Conservation (phyloP, 108 stramenopile genomes). For the Pseudonitzschia delicatissima region DNA sequence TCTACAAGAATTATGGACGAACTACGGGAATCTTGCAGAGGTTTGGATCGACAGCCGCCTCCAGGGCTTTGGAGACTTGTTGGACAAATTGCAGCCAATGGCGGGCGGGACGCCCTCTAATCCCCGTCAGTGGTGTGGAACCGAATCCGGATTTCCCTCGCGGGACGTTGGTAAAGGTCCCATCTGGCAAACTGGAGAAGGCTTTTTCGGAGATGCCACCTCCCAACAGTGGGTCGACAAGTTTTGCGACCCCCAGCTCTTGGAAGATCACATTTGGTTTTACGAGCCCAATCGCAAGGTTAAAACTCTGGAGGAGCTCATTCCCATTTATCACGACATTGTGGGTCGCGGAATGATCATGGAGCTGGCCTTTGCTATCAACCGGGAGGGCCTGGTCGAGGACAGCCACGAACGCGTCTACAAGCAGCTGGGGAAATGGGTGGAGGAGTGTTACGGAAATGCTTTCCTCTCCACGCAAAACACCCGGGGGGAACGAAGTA, state of each 20-base stretch:
- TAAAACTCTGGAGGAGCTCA: background rate
- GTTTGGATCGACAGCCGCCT: background rate
- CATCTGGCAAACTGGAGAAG: background rate
- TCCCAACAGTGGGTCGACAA: background rate
- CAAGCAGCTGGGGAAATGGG: background rate
- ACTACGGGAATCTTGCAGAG: background rate
- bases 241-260: background rate
- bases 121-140: background rate
- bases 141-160: background rate
- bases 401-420: background rate
- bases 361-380: background rate
- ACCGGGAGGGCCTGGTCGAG: background rate
- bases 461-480: background rate
- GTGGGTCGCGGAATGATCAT: background rate
- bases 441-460: background rate
- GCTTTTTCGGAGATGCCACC: background rate
- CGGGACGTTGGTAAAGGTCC: background rate
- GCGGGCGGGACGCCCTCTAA: background rate
- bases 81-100: background rate
- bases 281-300: background rate
- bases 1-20: background rate
- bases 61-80: background rate
- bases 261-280: background rate
- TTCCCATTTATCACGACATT: background rate
- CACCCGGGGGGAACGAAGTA: background rate